Conservation (phyloP, 225 moss, liverwort and hornwort species). For the Physcomitrellopsis africana region DNA sequence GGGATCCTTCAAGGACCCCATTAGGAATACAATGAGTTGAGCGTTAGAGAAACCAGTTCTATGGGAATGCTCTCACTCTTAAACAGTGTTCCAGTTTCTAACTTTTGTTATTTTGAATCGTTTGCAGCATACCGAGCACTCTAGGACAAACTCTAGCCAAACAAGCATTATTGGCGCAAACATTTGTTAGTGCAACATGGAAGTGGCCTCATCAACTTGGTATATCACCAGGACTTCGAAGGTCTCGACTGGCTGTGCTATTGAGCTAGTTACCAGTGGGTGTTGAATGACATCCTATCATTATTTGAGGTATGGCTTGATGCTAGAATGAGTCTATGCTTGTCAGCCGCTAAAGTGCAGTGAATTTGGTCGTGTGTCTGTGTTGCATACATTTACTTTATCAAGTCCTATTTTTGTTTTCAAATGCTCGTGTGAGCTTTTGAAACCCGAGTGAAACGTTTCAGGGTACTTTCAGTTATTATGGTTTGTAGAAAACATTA, state of each 20-base stretch:
- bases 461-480: too few species aligned
- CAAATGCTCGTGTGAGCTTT: too few species aligned
- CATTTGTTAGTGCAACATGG: conserved; percentile 28
- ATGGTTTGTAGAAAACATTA: not conserved
- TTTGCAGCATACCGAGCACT: conserved; percentile 38
- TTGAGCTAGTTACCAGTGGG: conserved; percentile 35
- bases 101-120: conserved; percentile 3
- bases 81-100: not conserved
- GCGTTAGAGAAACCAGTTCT: too few species aligned
- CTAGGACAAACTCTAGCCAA: conserved; percentile 31
- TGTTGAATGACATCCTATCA: not conserved
- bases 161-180: conserved; percentile 26
- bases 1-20: too few species aligned
- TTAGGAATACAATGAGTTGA: too few species aligned
- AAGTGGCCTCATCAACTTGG: not conserved
- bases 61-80: not conserved
- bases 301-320: conserved; percentile 18
- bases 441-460: too few species aligned
- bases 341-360: not conserved
- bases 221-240: conserved; percentile 23
- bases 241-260: conserved; percentile 27
- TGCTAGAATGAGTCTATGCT: not conserved
- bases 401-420: too few species aligned
- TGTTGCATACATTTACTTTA: too few species aligned
- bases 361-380: not conserved